Percentiles rank a stretch among this genome's conserved stretches.
phyloP scores from a whole-genome alignment of 2,329 filamentous ascomycete genomes.

The Epichloe glyceriae region DNA sequence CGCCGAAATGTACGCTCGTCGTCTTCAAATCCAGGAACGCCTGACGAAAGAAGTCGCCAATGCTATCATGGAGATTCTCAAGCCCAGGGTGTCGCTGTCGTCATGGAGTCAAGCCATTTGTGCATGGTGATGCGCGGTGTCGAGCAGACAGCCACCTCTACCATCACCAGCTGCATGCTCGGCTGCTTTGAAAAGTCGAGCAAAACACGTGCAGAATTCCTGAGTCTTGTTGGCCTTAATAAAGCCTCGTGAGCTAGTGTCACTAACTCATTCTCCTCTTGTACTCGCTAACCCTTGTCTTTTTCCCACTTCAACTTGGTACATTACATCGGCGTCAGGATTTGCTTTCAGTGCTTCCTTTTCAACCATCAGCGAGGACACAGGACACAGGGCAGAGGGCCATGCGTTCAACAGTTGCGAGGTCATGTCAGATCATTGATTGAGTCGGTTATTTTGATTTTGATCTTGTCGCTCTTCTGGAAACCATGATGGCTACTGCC shows the following conservation, averaged over 20 bases:
- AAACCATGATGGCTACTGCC: constrained; percentile 8
- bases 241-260: constrained; percentile 2
- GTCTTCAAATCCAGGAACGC: constrained; percentile 91
- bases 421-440: background rate
- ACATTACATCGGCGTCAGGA: background rate
- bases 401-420: constrained; percentile 18
- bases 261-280: background rate
- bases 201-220: constrained; percentile 91
- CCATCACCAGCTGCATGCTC: constrained; percentile 95
- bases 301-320: constrained; percentile 1
- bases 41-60: constrained; percentile 93
- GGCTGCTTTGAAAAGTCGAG: constrained; percentile 86
- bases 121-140: constrained; percentile 99
- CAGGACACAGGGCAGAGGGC: constrained; percentile 6
- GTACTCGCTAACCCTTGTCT: background rate
- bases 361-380: background rate
- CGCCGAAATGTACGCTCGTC: constrained; percentile 89
- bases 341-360: background rate
- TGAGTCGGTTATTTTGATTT: background rate
- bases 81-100: constrained; percentile 88
- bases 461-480: background rate
- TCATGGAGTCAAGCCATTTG: constrained; percentile 92
- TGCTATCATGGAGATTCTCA: constrained; percentile 82
- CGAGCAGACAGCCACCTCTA: constrained; percentile 74
- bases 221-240: constrained; percentile 63